A percentile compares a stretch with the other conserved stretches of the same genome.
These are phyloP conservation scores for Datisca glomerata DNA, from an alignment of 306 rosid species.

Conservation along the genomic window DNA sequence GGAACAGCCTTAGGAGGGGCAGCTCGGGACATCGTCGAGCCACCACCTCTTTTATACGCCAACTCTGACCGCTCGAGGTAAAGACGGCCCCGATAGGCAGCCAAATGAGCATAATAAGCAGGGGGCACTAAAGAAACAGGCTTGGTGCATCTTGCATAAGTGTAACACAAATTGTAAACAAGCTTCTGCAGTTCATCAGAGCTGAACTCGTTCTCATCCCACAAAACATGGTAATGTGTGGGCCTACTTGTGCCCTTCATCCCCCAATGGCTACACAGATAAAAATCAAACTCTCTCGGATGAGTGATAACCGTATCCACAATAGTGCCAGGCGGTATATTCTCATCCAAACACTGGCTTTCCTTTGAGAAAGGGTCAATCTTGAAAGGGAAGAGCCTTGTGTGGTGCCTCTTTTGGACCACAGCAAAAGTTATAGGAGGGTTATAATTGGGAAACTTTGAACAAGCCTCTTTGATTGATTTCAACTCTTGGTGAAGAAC, in stretches of 20 bases:
- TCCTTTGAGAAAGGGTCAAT: slow-evolving; percentile 38
- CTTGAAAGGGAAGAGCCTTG: slow-evolving; percentile 76
- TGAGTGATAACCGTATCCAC: slow-evolving; percentile 96
- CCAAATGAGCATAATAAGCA: slow-evolving; percentile 90
- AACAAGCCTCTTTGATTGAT: slow-evolving; percentile 58
- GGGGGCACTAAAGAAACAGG: slow-evolving; percentile 99
- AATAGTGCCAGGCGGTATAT: slow-evolving; percentile 87
- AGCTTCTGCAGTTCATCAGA: slow-evolving; percentile 91
- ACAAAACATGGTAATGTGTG: slow-evolving; percentile 80
- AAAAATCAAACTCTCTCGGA: slow-evolving; percentile 89
- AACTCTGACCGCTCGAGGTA: slow-evolving; percentile 77
- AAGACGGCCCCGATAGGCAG: slow-evolving; percentile 95
- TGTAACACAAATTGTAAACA: slow-evolving; percentile 76
- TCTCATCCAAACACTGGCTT: slow-evolving; percentile 41
- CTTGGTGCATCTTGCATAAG: slow-evolving; percentile 88
- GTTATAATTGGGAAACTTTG: slow-evolving; percentile 44
- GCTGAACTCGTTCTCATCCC: slow-evolving; percentile 83
- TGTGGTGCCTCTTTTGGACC: slow-evolving; percentile 95
- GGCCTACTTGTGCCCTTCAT: slow-evolving; percentile 97
- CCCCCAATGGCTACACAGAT: slow-evolving; percentile 94
- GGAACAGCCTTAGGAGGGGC: slow-evolving; percentile 72
- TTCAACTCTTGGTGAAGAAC: slow-evolving; percentile 79
- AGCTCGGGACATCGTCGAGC: slow-evolving; percentile 51
- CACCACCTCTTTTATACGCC: slow-evolving; percentile 25
- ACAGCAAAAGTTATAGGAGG: slow-evolving; percentile 80